Percentiles rank a stretch among this genome's conserved stretches.
These are phyloP conservation scores for Cutaneotrichosporon daszewskae DNA, from an alignment of 1,284 basidiomycete genomes.

Conservation along the genomic window DNA sequence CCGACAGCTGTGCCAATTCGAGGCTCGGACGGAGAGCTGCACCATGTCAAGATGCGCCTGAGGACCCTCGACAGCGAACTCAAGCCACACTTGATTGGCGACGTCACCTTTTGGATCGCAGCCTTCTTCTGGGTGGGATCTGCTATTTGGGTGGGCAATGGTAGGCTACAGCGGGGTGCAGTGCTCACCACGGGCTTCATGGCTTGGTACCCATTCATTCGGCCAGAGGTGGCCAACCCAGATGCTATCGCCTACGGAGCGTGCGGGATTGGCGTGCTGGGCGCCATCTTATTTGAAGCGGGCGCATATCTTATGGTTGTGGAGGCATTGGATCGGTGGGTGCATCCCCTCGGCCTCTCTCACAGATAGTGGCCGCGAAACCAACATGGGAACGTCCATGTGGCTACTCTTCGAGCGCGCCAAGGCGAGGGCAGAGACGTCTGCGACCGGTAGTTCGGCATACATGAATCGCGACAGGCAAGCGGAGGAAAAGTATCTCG, in stretches of 20 bases:
- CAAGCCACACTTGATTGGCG: conserved; percentile 24
- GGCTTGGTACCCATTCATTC: conserved; percentile 53
- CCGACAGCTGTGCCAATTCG: neutral
- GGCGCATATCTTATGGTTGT: conserved; percentile 52
- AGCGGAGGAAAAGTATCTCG: neutral
- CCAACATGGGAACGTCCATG: conserved; percentile 29
- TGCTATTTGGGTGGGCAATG: conserved; percentile 57
- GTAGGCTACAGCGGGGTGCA: conserved; percentile 16
- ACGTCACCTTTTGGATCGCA: conserved; percentile 37
- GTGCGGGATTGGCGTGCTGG: conserved; percentile 51
- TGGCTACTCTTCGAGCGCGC: conserved; percentile 16
- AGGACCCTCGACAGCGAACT: conserved; percentile 15
- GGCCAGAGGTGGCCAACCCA: no score
- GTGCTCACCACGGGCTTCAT: conserved; percentile 46
- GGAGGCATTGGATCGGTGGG: conserved; percentile 51
- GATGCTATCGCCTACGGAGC: conserved; percentile 33
- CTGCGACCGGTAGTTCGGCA: no score
- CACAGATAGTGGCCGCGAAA: conserved; percentile 30
- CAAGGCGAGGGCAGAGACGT: no score
- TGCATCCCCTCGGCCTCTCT: conserved; percentile 1
- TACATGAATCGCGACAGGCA: neutral
- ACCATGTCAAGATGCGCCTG: conserved; percentile 2
- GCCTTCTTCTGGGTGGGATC: conserved; percentile 48
- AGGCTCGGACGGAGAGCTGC: no score
- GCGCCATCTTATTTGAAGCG: conserved; percentile 56